These are phyloP conservation scores for Xylaria sp. DNA, from an alignment of 2,329 filamentous ascomycete genomes.

Conservation along the genomic window DNA sequence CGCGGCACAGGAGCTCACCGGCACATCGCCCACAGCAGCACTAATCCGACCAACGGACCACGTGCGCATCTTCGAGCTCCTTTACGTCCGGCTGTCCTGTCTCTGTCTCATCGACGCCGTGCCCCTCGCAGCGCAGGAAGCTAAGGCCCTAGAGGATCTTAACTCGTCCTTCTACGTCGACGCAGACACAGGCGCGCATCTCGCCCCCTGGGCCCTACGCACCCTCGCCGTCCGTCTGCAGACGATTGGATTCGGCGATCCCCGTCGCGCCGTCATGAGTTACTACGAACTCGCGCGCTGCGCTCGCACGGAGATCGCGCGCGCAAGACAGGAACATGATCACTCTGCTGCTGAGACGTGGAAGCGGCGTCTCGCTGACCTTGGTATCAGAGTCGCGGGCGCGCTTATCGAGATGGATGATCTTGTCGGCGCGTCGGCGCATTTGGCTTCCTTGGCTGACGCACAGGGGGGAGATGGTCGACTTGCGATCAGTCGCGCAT, in stretches of 20 bases:
- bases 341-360: conserved; percentile 59
- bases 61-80: conserved; percentile 64
- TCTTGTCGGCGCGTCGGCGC: conserved; percentile 68
- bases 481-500: conserved; percentile 47
- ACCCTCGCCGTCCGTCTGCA: conserved; percentile 79
- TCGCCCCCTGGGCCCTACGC: conserved; percentile 84
- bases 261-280: conserved; percentile 76
- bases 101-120: conserved; percentile 72
- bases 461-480: conserved; percentile 33
- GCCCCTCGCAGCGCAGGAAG: conserved; percentile 62
- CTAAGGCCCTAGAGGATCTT: conserved; percentile 58
- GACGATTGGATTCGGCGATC: conserved; percentile 79
- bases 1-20: conserved; percentile 56
- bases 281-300: conserved; percentile 85
- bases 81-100: conserved; percentile 78
- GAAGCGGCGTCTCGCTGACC: conserved; percentile 65
- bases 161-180: conserved; percentile 54
- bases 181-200: conserved; percentile 49
- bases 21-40: conserved; percentile 35
- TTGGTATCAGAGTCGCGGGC: conserved; percentile 63
- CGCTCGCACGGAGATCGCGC: conserved; percentile 57
- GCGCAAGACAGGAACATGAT: conserved; percentile 40
- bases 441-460: conserved; percentile 56
- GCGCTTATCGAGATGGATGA: conserved; percentile 84
- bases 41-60: conserved; percentile 51